These are phyloP conservation scores for Botryotinia narcissicola DNA, from an alignment of 2,329 filamentous ascomycete species.

Conservation along the genomic window DNA sequence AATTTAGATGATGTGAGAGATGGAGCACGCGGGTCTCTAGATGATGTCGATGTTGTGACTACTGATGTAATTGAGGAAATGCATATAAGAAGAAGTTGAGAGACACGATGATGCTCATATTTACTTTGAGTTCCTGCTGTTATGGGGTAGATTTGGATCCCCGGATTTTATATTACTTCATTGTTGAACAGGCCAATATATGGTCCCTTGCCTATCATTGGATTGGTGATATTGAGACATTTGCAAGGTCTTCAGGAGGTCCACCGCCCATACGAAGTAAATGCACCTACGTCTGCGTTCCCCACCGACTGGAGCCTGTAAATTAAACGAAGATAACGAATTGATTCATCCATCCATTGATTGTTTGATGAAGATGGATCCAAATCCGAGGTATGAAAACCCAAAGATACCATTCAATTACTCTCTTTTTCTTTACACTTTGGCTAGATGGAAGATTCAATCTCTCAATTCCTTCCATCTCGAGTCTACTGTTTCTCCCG, in stretches of 20 bases:
- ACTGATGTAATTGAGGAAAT: background rate
- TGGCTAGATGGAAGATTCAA: background rate
- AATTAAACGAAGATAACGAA: background rate
- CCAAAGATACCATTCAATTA: background rate
- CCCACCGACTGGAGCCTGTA: background rate
- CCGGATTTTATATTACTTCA: slow-evolving; percentile 5
- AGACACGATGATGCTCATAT: background rate
- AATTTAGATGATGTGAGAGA: background rate
- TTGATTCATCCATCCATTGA: background rate
- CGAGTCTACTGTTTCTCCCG: background rate
- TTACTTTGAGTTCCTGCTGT: background rate
- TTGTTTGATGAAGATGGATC: background rate
- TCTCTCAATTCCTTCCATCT: background rate
- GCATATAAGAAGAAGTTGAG: background rate
- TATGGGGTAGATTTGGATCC: slow-evolving; percentile 8
- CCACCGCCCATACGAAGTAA: background rate
- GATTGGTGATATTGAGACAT: background rate
- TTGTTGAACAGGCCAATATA: slow-evolving; percentile 9
- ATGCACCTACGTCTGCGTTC: background rate
- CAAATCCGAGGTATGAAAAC: background rate
- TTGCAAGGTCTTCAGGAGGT: background rate
- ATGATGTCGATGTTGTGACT: background rate
- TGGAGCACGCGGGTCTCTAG: background rate
- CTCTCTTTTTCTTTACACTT: background rate
- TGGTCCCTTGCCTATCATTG: background rate